Evolutionary conservation across 2,329 filamentous ascomycete species (phyloP).

Genomic region (Cordyceps farinosa): DNA sequence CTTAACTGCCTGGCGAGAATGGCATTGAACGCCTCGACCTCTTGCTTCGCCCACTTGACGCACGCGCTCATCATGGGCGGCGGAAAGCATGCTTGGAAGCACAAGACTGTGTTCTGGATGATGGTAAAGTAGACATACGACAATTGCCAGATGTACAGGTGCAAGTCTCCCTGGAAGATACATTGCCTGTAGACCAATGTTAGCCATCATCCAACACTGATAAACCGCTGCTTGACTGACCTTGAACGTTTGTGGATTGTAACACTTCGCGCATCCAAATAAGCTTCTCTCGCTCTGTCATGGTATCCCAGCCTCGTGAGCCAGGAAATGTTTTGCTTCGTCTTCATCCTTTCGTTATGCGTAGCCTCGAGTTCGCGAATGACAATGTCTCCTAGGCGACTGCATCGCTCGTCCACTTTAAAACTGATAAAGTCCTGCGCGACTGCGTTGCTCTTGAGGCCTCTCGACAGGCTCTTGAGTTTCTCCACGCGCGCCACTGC

Average conservation of each 20-base stretch:
- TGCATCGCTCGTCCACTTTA: slow-evolving; percentile 83
- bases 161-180: slow-evolving; percentile 90
- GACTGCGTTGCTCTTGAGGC: slow-evolving; percentile 78
- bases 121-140: slow-evolving; percentile 95
- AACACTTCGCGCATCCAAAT: slow-evolving; percentile 73
- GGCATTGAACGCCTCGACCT: slow-evolving; percentile 85
- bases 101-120: slow-evolving; percentile 87
- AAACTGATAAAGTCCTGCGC: slow-evolving; percentile 90
- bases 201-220: neutral
- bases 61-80: slow-evolving; percentile 86
- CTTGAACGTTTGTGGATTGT: slow-evolving; percentile 79
- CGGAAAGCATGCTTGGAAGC: slow-evolving; percentile 84
- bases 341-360: slow-evolving; percentile 72
- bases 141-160: slow-evolving; percentile 89
- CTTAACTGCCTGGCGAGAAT: slow-evolving; percentile 81
- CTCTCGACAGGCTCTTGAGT: slow-evolving; percentile 72
- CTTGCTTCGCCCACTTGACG: slow-evolving; percentile 97
- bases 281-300: slow-evolving; percentile 81
- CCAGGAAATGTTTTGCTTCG: slow-evolving; percentile 79
- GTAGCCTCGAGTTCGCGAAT: slow-evolving; percentile 73
- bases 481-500: slow-evolving; percentile 83
- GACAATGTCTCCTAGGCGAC: slow-evolving; percentile 71
- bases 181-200: slow-evolving; percentile 62
- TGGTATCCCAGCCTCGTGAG: slow-evolving; percentile 84
- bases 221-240: slow-evolving; percentile 43